These are phyloP conservation scores for Globisporangium radiosum DNA, from an alignment of 352 stramenopile genomes.

Conservation along the genomic window DNA sequence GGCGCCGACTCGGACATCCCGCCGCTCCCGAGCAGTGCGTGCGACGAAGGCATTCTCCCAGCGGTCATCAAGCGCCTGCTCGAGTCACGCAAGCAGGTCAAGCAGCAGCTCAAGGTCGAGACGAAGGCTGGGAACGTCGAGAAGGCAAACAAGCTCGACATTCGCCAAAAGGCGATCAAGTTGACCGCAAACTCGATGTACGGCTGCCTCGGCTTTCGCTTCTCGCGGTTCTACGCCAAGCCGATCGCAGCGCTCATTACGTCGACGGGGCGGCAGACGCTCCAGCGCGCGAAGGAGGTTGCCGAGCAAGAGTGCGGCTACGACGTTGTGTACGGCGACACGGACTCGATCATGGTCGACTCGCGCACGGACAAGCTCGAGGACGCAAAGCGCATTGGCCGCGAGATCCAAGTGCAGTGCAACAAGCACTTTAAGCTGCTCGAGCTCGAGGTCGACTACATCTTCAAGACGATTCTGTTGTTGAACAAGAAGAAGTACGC, in stretches of 20 bases:
- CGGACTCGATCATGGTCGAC: conserved; percentile 99
- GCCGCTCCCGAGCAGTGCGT: conserved; percentile 61
- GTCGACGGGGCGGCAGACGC: conserved; percentile 96
- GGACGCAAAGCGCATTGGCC: conserved; percentile 92
- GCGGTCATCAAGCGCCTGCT: conserved; percentile 97
- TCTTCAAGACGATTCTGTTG: conserved; percentile 99
- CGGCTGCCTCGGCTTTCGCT: conserved; percentile 98
- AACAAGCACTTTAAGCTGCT: conserved; percentile 99
- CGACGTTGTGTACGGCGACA: conserved; percentile 99
- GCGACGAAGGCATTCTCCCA: conserved; percentile 91
- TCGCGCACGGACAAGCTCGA: conserved; percentile 90
- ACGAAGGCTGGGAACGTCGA: conserved; percentile 83
- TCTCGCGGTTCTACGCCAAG: conserved; percentile 98
- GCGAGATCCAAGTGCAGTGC: conserved; percentile 96
- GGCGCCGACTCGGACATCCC: conserved; percentile 81
- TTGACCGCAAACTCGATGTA: conserved; percentile 99
- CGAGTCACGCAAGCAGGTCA: conserved; percentile 96
- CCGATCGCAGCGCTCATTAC: conserved; percentile 99
- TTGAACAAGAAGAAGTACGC: conserved; percentile 99
- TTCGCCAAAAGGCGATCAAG: conserved; percentile 99
- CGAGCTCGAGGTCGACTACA: conserved; percentile 99
- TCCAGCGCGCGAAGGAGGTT: conserved; percentile 97
- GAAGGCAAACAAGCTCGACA: conserved; percentile 91
- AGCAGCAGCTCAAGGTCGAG: conserved; percentile 95
- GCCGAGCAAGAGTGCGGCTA: conserved; percentile 95